Base-by-base conservation (phyloP, 2,329 filamentous ascomycete genomes). In the Diaporthe vaccinii region DNA sequence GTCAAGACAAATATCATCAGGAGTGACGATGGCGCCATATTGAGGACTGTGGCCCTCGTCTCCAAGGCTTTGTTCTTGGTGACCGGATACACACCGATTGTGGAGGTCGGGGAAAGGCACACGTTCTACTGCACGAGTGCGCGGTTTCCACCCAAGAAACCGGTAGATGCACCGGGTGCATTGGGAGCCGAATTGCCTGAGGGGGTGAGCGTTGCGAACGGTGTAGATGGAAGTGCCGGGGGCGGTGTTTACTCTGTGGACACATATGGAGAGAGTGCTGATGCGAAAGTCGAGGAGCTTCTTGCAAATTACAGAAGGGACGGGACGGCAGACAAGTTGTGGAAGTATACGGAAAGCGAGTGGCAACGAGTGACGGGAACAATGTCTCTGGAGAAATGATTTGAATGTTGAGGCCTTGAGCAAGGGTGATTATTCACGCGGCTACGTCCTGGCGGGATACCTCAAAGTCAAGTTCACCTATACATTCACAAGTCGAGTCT, bases 241-340 rank as follows among this genome's bases (percentile, higher is more conserved):
- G 84, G 83, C 72, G 85, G 86, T 8, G 82, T 84, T 17, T 86
- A 86, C 78, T 83, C 83, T 39, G 78, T 86, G 6, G 78, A 78
- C 39, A 77, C 79, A 14, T 77, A 83, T 10, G 83, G 83, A 53
- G 83, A 85, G 46, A 79, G 77, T 59, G 79, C 77, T 8, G 75
- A 77, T 4, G 74, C 78, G 22, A 80, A 80, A 51, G 78, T 80
- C 17, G 79, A 81, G 55, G 77, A 80, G 53, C 72, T 81, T 3
- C 75, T 86, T 49, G 74, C 73, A 7, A 59, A 62, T 2, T 78
- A 83, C 70, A 79, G 80, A 41, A 65, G 78, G 6, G 78, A 83
- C 22, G 81, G 82, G 25, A 79, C 79, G 28, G 80, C 79, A 4
- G 80, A 81, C 53, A 80, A 77, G 65, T 75, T 86, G 34, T 86